These are phyloP conservation scores for Tricholoma terreum DNA, from an alignment of 768 basidiomycete species.

Conservation along the genomic window DNA sequence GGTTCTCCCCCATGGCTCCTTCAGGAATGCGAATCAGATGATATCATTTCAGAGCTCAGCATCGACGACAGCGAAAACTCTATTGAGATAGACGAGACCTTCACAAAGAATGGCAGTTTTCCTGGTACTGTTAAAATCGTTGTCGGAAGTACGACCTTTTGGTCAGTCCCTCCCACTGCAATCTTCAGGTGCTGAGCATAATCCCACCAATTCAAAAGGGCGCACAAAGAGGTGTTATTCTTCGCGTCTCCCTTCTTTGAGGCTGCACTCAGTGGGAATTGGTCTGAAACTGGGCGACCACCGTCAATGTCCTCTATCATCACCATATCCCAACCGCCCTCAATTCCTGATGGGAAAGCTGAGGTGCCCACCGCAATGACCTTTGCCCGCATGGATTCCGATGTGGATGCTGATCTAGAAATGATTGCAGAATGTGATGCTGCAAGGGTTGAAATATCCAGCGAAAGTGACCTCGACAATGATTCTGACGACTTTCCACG, in stretches of 20 bases:
- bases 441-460: constrained; percentile 26
- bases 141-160: constrained; percentile 87
- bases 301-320: constrained; percentile 79
- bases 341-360: constrained; percentile 46
- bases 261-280: constrained; percentile 84
- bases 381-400: constrained; percentile 56
- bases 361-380: constrained; percentile 53
- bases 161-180: constrained; percentile 48
- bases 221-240: constrained; percentile 87
- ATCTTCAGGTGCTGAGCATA: not conserved
- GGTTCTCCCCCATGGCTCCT: constrained; percentile 79
- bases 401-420: constrained; percentile 43
- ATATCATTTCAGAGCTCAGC: constrained; percentile 65
- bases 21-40: constrained; percentile 71
- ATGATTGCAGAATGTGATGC: constrained; percentile 36
- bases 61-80: constrained; percentile 63
- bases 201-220: constrained; percentile 44
- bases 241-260: constrained; percentile 97
- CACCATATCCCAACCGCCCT: constrained; percentile 76
- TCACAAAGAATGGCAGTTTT: constrained; percentile 60
- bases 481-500: constrained; percentile 16
- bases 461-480: constrained; percentile 35
- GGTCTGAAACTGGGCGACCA: constrained; percentile 86
- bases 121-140: constrained; percentile 91
- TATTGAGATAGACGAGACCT: constrained; percentile 81